Conservation (phyloP, 768 basidiomycete species). For the Tremella fuciformis region DNA sequence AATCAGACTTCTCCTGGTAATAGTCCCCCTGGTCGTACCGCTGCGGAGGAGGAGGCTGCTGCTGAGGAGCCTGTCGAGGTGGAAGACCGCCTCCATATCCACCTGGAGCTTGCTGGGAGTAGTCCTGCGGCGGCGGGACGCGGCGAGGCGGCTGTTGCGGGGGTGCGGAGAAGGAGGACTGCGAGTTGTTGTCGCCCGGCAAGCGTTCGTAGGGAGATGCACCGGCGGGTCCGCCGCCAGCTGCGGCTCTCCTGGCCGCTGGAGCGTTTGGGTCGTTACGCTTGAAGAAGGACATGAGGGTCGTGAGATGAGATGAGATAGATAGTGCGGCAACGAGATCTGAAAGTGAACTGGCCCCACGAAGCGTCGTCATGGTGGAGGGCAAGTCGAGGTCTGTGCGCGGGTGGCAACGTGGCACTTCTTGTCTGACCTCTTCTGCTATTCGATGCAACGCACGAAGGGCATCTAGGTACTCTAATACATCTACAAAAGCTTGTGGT, state of each 20-base stretch:
- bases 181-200: constrained; percentile 31
- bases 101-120: constrained; percentile 2
- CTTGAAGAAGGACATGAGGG: constrained; percentile 49
- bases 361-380: constrained; percentile 3
- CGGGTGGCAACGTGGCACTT: constrained; percentile 5
- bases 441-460: background rate
- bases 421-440: background rate
- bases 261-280: constrained; percentile 41
- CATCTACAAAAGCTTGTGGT: constrained; percentile 32
- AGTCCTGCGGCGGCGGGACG: constrained; percentile 20
- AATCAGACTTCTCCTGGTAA: constrained; percentile 34
- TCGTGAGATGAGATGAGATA: background rate
- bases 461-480: background rate
- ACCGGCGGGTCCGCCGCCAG: constrained; percentile 5
- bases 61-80: constrained; percentile 10
- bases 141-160: constrained; percentile 24
- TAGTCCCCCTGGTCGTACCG: constrained; percentile 18
- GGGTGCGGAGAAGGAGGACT: constrained; percentile 25
- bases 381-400: background rate
- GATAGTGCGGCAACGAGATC: constrained; percentile 1
- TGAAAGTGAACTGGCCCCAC: background rate
- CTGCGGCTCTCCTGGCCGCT: constrained; percentile 35
- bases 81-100: too few relatives aligned
- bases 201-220: constrained; percentile 39
- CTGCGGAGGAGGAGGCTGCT: constrained; percentile 6